Percentiles rank a stretch among this genome's conserved stretches.
phyloP scores from a whole-genome alignment of 768 basidiomycete genomes.

The Glaciozyma martinii region DNA sequence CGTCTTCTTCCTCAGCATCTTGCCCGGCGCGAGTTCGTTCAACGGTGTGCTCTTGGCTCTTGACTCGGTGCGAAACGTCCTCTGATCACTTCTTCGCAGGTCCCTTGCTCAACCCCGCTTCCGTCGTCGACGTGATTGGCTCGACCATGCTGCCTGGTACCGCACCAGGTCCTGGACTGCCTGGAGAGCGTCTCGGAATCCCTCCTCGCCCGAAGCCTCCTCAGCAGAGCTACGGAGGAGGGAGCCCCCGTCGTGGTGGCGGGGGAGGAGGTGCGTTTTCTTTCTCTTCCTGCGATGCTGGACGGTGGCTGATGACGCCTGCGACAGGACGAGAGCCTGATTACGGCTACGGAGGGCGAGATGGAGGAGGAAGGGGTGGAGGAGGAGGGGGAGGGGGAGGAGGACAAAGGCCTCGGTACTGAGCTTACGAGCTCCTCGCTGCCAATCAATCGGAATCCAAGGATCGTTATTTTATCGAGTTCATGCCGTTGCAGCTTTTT shows the following conservation, averaged over 20 bases:
- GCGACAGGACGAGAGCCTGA: background rate
- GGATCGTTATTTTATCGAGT: background rate
- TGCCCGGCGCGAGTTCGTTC: conserved; percentile 65
- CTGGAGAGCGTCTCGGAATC: conserved; percentile 25
- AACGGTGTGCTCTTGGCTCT: conserved; percentile 53
- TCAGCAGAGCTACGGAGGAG: background rate
- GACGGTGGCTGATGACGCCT: background rate
- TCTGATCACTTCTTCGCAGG: background rate
- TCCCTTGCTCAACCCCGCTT: conserved; percentile 24
- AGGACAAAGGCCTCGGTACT: background rate
- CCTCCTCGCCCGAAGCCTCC: conserved; percentile 4
- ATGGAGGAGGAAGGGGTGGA: background rate
- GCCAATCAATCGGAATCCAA: background rate
- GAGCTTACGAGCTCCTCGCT: background rate
- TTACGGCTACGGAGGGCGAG: background rate
- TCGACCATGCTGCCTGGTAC: conserved; percentile 28
- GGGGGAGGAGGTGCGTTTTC: background rate
- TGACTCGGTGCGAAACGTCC: background rate
- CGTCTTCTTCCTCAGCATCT: conserved; percentile 71
- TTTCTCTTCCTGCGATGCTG: background rate
- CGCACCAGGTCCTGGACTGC: conserved; percentile 26
- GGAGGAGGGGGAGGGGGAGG: background rate
- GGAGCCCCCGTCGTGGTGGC: background rate
- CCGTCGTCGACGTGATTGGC: conserved; percentile 28
- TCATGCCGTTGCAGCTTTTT: background rate